Percentiles rank a stretch among this genome's conserved stretches.
phyloP scores from a whole-genome alignment of 805 yeast genomes.

The Nakazawaea wickerhamii region DNA sequence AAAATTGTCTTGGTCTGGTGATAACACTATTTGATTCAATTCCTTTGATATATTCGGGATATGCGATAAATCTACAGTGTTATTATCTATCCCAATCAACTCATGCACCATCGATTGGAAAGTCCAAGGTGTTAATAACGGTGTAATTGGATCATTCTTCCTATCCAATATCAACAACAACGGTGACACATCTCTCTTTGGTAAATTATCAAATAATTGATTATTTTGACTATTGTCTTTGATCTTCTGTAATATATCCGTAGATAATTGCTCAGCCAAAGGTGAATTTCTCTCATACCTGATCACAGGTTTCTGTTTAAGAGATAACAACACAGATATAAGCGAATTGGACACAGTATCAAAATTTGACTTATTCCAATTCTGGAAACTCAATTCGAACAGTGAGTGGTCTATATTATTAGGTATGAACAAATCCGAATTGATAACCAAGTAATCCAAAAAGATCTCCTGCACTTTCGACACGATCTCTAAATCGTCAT shows the following conservation, averaged over 20 bases:
- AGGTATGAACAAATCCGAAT: slow-evolving; percentile 55
- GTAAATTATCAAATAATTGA: slow-evolving; percentile 63
- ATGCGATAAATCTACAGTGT: slow-evolving; percentile 63
- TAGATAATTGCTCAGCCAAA: slow-evolving; percentile 61
- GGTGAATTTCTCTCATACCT: slow-evolving; percentile 69
- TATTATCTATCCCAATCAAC: slow-evolving; percentile 73
- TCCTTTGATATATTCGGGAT: slow-evolving; percentile 55
- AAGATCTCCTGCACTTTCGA: slow-evolving; percentile 75
- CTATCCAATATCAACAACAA: slow-evolving; percentile 74
- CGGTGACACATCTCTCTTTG: slow-evolving; percentile 62
- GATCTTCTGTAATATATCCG: slow-evolving; percentile 55
- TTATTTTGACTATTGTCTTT: slow-evolving; percentile 49
- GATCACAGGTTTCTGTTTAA: slow-evolving; percentile 73
- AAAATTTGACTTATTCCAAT: slow-evolving; percentile 43
- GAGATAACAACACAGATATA: slow-evolving; percentile 57
- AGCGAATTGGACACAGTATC: slow-evolving; percentile 37
- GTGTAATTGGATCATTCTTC: slow-evolving; percentile 87
- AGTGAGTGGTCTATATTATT: slow-evolving; percentile 29
- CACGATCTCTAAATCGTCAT: slow-evolving; percentile 82
- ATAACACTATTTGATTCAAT: slow-evolving; percentile 57
- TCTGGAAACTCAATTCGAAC: slow-evolving; percentile 23
- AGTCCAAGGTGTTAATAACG: slow-evolving; percentile 93
- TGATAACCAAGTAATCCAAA: slow-evolving; percentile 75
- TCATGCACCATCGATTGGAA: slow-evolving; percentile 98
- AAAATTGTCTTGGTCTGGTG: slow-evolving; percentile 68